phyloP scores from a whole-genome alignment of 345 rosid genomes.

The Physaria fendleri region DNA sequence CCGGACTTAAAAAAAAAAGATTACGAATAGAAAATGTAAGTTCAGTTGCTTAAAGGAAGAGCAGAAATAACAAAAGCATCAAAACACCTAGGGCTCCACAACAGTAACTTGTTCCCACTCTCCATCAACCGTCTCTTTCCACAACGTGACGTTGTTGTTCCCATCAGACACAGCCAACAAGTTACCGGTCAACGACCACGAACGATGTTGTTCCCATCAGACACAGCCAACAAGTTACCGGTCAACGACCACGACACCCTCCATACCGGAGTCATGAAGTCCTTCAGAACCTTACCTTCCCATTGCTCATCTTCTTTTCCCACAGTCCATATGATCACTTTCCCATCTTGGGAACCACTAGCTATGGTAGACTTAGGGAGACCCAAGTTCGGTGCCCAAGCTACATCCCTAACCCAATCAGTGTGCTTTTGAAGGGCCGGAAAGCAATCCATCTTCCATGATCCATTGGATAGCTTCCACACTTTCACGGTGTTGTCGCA shows the following conservation, averaged over 20 bases:
- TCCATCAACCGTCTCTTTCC: slow-evolving; percentile 64
- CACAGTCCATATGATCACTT: slow-evolving; percentile 53
- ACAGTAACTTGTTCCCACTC: slow-evolving; percentile 55
- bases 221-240: slow-evolving; percentile 53
- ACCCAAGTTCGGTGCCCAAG: slow-evolving; percentile 75
- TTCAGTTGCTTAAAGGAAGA: background rate
- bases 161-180: slow-evolving; percentile 58
- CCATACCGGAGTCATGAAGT: slow-evolving; percentile 60
- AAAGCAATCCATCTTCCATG: slow-evolving; percentile 59
- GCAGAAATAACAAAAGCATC: background rate
- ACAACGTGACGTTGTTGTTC: slow-evolving; percentile 47
- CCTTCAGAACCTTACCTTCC: slow-evolving; percentile 58
- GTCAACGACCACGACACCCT: slow-evolving; percentile 62
- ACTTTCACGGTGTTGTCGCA: slow-evolving; percentile 58
- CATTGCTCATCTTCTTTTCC: slow-evolving; percentile 57
- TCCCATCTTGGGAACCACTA: slow-evolving; percentile 63
- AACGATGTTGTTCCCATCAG: slow-evolving; percentile 57
- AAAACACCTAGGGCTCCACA: slow-evolving; percentile 34
- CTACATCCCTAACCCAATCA: slow-evolving; percentile 67
- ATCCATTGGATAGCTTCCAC: slow-evolving; percentile 50
- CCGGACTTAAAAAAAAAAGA: too few relatives aligned
- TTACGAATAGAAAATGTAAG: too few relatives aligned
- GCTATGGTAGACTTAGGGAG: slow-evolving; percentile 64
- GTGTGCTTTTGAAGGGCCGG: slow-evolving; percentile 58
- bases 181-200: slow-evolving; percentile 53